Percentiles rank a stretch among this genome's conserved stretches.
These are phyloP conservation scores for Aspergillus proliferans DNA, from an alignment of 2,329 filamentous ascomycete genomes.

Conservation along the genomic window DNA sequence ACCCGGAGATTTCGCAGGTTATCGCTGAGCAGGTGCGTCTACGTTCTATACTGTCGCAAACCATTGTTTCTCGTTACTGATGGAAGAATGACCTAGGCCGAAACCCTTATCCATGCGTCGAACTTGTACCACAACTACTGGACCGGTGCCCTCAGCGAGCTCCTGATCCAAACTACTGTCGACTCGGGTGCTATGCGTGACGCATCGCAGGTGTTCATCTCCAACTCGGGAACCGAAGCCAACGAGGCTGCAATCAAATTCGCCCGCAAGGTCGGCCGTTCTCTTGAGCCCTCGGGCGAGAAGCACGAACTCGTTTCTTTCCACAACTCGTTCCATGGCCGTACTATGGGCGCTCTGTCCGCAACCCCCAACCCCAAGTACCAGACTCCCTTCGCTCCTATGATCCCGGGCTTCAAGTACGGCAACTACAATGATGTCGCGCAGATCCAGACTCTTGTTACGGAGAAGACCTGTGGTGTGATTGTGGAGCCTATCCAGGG, in stretches of 20 bases:
- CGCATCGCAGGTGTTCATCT: conserved; percentile 77
- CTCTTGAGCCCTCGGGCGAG: conserved; percentile 60
- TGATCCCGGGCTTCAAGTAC: conserved; percentile 88
- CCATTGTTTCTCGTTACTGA: conserved; percentile 3
- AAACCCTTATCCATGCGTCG: conserved; percentile 80
- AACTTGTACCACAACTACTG: conserved; percentile 97
- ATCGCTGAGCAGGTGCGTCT: conserved; percentile 65
- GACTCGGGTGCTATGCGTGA: conserved; percentile 76
- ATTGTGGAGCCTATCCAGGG: conserved; percentile 97
- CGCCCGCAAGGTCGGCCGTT: conserved; percentile 81
- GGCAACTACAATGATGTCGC: conserved; percentile 78
- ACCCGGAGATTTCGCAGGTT: conserved; percentile 68
- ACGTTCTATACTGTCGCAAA: not conserved
- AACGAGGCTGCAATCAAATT: conserved; percentile 99
- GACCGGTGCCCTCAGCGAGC: conserved; percentile 81
- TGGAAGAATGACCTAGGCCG: conserved; percentile 37
- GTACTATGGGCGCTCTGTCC: conserved; percentile 91
- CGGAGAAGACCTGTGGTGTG: conserved; percentile 81
- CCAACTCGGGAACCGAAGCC: conserved; percentile 93
- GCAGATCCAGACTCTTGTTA: conserved; percentile 67
- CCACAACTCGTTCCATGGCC: conserved; percentile 86
- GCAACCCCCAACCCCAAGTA: conserved; percentile 98
- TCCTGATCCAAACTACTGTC: conserved; percentile 74
- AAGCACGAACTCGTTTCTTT: conserved; percentile 90
- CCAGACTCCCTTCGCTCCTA: conserved; percentile 87